Evolutionary conservation across 129 eudicot species (phyloP).

Genomic region (Smallanthus sonchifolius): DNA sequence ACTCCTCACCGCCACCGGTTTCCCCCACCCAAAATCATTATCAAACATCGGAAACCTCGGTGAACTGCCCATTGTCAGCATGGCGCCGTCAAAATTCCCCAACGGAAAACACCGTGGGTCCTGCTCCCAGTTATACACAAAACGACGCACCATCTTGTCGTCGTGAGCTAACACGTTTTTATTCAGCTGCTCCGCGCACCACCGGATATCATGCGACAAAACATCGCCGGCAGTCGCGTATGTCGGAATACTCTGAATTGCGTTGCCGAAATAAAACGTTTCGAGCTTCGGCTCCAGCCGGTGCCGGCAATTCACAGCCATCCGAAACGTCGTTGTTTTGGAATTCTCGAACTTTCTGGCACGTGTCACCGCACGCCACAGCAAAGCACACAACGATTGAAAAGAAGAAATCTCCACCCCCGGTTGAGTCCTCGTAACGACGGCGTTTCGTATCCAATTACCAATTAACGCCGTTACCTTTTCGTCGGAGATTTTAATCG

Average conservation of each 20-base stretch:
- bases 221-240: conserved; percentile 69
- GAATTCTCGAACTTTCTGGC: conserved; percentile 55
- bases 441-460: conserved; percentile 44
- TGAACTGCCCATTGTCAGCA: conserved; percentile 90
- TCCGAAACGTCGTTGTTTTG: conserved; percentile 74
- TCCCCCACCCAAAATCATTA: conserved; percentile 91
- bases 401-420: conserved; percentile 69
- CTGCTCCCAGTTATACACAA: conserved; percentile 48
- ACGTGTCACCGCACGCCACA: conserved; percentile 86
- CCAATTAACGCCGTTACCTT: conserved; percentile 38
- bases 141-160: conserved; percentile 48
- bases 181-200: conserved; percentile 83
- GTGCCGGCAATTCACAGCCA: conserved; percentile 95
- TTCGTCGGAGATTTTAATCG: conserved; percentile 25
- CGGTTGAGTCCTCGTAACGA: conserved; percentile 14
- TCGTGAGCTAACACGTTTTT: conserved; percentile 56
- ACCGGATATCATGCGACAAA: conserved; percentile 44
- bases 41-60: conserved; percentile 92
- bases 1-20: conserved; percentile 72
- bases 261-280: conserved; percentile 70
- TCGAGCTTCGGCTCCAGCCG: conserved; percentile 79
- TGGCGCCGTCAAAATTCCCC: conserved; percentile 86
- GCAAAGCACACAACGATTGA: conserved; percentile 65
- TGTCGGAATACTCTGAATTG: conserved; percentile 80
- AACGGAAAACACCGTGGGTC: conserved; percentile 74